These are phyloP conservation scores for Chrysochromulina tobinii DNA, from an alignment of 78 protist species.

Conservation along the genomic window DNA sequence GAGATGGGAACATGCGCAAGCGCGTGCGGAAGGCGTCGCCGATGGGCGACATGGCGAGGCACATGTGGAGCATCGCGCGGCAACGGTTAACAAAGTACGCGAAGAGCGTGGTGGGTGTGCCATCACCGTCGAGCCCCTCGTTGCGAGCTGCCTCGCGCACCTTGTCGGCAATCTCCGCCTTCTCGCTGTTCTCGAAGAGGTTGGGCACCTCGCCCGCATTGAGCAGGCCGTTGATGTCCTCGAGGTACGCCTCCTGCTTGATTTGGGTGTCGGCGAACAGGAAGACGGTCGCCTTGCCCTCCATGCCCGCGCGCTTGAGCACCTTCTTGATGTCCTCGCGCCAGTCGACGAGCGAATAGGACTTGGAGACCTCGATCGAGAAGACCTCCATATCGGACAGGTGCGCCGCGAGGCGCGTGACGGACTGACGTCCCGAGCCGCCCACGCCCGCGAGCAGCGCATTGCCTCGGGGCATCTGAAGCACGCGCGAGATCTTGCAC, in stretches of 20 bases:
- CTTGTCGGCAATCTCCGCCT: not conserved
- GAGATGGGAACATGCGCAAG: conserved; percentile 63
- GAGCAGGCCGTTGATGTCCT: conserved; percentile 43
- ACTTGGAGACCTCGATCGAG: conserved; percentile 24
- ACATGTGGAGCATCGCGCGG: conserved; percentile 77
- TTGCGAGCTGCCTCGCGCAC: conserved; percentile 45
- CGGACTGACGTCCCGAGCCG: conserved; percentile 65
- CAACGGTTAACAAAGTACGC: conserved; percentile 70
- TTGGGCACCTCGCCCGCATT: conserved; percentile 79
- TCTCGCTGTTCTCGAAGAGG: conserved; percentile 70
- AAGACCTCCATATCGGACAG: conserved; percentile 36
- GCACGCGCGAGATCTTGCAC: conserved; percentile 40
- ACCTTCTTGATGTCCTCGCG: conserved; percentile 66
- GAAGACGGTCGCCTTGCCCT: conserved; percentile 64
- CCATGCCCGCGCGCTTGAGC: conserved; percentile 62
- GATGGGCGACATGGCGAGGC: conserved; percentile 84
- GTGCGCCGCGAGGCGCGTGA: conserved; percentile 53
- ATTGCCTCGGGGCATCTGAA: conserved; percentile 55
- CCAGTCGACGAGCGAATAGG: conserved; percentile 17
- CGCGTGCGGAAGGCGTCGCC: conserved; percentile 81
- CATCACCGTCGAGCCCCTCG: conserved; percentile 33
- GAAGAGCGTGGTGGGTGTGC: conserved; percentile 50
- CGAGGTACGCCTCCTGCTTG: conserved; percentile 47
- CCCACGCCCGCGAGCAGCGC: conserved; percentile 64
- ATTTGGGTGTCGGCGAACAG: conserved; percentile 85